Evolutionary conservation across 768 basidiomycete species (phyloP), one percentile per base, ranked within the genome.

Genomic region (Tephrocybe sp.): DNA sequence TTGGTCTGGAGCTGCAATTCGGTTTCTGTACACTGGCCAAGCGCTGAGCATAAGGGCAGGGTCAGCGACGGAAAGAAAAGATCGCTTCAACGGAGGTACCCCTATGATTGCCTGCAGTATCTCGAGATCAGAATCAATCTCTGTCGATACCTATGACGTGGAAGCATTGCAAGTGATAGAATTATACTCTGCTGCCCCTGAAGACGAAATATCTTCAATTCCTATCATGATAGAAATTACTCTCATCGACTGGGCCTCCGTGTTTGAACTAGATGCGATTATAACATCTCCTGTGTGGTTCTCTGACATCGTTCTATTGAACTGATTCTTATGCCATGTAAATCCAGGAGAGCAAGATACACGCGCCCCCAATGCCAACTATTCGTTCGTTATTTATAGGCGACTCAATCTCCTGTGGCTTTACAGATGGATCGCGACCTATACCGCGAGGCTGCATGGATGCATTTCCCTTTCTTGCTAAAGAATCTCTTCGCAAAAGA

Each of bases 21-120:
- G 30, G 32, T 53, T 53, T 31, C 22, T 34, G 16, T 22, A 49
- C 31, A 44, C 52, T 34, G 37, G 47, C 8, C 37, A 12, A 28
- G 26, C 46, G 9, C 19, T 49, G 24, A 53, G 52, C 31, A 44
- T 53, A 5, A 44, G 22, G 34, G 28, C 24, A 26, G 52, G 47
- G 5, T 27, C 46, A 11, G 40, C 34, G 13, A 44, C 41, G 18
- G 46, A 47, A 16, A 45, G 46, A 4, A 53, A 53, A 18, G 46
- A 53, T n/a, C 22, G 41, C 2, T 53, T 48, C 16, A 53, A 53
- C 12, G 46, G 52, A 47, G 52, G 52, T 12, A 53, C 52, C 8
- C 37, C 47, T 30, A 53, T 53, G 52, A 11, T 53, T 8, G 47
- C 30, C 27, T 53, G 47, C 19, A 26, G 48, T 9, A 49, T 53